phyloP scores from a whole-genome alignment of 2,329 filamentous ascomycete genomes.

The Apiospora rasikravindrae region DNA sequence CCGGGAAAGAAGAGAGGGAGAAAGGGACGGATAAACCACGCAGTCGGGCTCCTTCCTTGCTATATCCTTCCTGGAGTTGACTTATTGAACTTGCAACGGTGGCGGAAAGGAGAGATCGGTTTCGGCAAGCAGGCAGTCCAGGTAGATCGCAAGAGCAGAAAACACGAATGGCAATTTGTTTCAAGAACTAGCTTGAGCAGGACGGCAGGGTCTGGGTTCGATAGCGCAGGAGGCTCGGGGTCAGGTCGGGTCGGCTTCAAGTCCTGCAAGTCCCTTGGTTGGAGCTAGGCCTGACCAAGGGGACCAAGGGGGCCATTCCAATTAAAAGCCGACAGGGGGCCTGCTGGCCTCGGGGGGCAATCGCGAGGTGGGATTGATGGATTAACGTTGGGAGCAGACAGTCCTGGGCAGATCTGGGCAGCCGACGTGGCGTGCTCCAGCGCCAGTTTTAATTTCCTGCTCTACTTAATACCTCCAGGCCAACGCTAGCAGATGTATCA shows the following conservation, averaged over 20 bases:
- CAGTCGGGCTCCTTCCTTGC: background rate
- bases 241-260: no score
- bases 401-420: background rate
- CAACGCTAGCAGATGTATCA: background rate
- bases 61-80: background rate
- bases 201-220: slow-evolving; percentile 10
- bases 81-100: slow-evolving; percentile 14
- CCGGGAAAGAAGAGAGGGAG: background rate
- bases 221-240: slow-evolving; percentile 7
- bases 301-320: slow-evolving; percentile 2
- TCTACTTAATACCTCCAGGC: background rate
- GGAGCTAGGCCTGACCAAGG: background rate
- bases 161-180: slow-evolving; percentile 8
- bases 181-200: slow-evolving; percentile 14
- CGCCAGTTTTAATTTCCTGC: background rate
- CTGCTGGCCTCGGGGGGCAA: background rate
- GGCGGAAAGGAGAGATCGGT: slow-evolving; percentile 7
- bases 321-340: background rate
- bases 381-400: background rate
- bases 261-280: background rate
- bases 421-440: background rate
- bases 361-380: background rate
- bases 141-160: slow-evolving; percentile 12
- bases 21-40: background rate
- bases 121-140: background rate